These are phyloP conservation scores for Quercus lobata DNA, from an alignment of 331 rosid genomes.

Conservation along the genomic window DNA sequence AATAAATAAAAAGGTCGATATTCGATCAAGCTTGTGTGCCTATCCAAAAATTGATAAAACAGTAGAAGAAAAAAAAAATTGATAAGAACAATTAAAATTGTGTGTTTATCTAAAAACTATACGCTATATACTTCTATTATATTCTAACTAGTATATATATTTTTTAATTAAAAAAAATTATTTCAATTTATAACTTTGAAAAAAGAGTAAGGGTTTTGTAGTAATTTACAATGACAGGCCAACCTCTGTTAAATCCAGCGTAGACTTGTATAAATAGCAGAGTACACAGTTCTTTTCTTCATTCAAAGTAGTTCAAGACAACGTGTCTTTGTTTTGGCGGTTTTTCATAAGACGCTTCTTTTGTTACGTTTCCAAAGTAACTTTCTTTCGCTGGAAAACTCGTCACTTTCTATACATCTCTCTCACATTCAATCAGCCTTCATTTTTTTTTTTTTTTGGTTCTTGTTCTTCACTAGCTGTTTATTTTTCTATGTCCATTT, in stretches of 20 bases:
- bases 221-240: background rate
- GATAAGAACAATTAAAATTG: no score
- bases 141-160: no score
- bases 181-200: no score
- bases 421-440: background rate
- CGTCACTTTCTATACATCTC: background rate
- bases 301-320: background rate
- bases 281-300: background rate
- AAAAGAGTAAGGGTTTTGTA: background rate
- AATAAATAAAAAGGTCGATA: no score
- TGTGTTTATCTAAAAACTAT: no score
- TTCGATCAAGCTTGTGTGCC: no score
- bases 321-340: conserved; percentile 38
- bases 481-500: background rate
- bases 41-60: no score
- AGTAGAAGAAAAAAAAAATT: no score
- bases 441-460: background rate
- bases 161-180: no score
- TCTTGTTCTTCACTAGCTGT: background rate
- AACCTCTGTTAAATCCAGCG: background rate
- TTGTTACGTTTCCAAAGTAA: background rate
- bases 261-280: background rate
- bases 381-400: background rate
- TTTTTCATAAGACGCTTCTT: conserved; percentile 11
- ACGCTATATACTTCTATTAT: no score